phyloP scores from a whole-genome alignment of 345 rosid genomes.

The Gossypium turneri region DNA sequence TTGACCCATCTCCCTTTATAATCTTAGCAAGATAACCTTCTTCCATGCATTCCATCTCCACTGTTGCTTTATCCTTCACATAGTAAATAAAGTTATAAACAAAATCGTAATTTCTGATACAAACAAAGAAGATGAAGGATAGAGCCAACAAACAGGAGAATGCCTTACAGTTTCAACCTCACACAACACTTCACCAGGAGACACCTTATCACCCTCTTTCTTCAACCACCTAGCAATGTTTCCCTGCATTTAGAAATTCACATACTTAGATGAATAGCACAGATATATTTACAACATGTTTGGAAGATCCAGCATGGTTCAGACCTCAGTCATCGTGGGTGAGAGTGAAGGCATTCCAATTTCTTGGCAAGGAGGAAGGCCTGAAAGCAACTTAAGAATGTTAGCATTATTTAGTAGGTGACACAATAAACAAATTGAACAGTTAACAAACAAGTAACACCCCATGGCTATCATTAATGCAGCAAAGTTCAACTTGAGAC shows the following conservation, averaged over 20 bases:
- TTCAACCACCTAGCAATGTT: constrained; percentile 96
- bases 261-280: constrained; percentile 16
- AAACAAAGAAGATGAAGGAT: constrained; percentile 5
- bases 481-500: neutral
- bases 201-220: constrained; percentile 89
- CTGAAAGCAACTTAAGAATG: constrained; percentile 41
- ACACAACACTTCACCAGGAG: constrained; percentile 94
- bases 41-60: constrained; percentile 99
- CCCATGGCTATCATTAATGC: neutral
- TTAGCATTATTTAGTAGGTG: constrained; percentile 9
- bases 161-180: constrained; percentile 94
- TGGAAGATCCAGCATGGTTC: constrained; percentile 18
- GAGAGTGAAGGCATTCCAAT: constrained; percentile 99
- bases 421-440: neutral
- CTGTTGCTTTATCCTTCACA: constrained; percentile 89
- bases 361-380: constrained; percentile 90
- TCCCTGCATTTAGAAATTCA: constrained; percentile 53
- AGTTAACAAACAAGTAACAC: neutral
- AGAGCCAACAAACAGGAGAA: constrained; percentile 5
- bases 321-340: constrained; percentile 96
- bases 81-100: constrained; percentile 7
- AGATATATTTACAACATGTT: neutral
- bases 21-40: constrained; percentile 97
- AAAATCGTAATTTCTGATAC: constrained; percentile 14
- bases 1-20: constrained; percentile 73